phyloP scores from a whole-genome alignment of 129 eudicot genomes.

The Artemisia tridentata region DNA sequence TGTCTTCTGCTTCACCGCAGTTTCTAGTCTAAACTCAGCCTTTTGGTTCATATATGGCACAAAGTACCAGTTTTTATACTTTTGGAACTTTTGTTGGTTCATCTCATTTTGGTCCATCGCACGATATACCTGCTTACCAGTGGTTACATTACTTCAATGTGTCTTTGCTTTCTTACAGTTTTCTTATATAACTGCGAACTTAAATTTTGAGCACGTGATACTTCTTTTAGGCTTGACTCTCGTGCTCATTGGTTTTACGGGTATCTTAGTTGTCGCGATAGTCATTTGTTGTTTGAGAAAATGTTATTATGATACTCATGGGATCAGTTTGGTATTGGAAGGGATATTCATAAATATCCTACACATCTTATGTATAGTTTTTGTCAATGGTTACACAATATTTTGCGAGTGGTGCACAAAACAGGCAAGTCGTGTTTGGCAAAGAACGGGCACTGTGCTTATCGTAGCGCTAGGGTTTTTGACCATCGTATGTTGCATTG shows the following conservation, averaged over 20 bases:
- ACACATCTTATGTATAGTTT: not conserved
- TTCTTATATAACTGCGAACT: not conserved
- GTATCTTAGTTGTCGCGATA: not conserved
- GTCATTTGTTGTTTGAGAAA: not conserved
- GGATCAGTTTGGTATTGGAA: not conserved
- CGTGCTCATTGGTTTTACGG: slow-evolving; percentile 6
- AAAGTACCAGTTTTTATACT: not conserved
- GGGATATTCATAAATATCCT: not conserved
- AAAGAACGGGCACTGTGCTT: not conserved
- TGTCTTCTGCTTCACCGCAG: slow-evolving; percentile 10
- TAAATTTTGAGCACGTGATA: not conserved
- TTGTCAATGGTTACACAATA: not conserved
- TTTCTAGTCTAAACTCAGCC: slow-evolving; percentile 5
- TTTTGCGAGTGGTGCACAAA: slow-evolving; percentile 19
- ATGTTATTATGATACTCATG: not conserved
- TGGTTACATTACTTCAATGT: not conserved
- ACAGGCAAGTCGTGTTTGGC: not conserved
- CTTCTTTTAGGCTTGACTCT: not conserved
- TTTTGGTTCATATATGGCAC: slow-evolving; percentile 3
- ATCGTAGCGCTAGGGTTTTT: slow-evolving; percentile 1
- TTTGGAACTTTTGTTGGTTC: not conserved
- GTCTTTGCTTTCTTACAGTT: not conserved
- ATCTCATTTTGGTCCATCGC: not conserved
- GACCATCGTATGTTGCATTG: not conserved
- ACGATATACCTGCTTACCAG: not conserved